These are phyloP conservation scores for Wickerhamomyces ciferrii DNA, from an alignment of 805 yeast species.

Conservation along the genomic window DNA sequence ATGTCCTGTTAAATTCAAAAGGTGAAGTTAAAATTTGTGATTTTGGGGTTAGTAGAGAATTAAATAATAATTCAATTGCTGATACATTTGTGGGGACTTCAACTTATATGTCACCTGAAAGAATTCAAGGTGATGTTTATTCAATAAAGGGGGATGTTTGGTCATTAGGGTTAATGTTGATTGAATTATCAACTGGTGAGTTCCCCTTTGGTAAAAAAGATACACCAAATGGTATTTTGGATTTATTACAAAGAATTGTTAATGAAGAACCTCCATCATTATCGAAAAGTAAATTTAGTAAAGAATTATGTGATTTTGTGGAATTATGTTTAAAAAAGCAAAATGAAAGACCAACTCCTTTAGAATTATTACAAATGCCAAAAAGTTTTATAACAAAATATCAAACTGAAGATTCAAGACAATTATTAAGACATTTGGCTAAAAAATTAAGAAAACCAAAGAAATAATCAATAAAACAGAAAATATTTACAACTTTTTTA, in stretches of 20 bases:
- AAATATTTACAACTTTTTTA: background rate
- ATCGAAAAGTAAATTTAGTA: conserved; percentile 34
- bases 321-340: conserved; percentile 72
- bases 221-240: conserved; percentile 82
- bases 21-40: conserved; percentile 93
- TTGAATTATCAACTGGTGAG: conserved; percentile 82
- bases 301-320: conserved; percentile 60
- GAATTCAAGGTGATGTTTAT: conserved; percentile 92
- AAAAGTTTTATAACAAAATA: conserved; percentile 25
- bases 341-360: conserved; percentile 62
- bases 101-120: conserved; percentile 95
- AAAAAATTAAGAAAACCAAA: conserved; percentile 23
- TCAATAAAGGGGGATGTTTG: conserved; percentile 96
- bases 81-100: conserved; percentile 98
- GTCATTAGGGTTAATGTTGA: conserved; percentile 89
- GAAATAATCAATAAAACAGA: background rate
- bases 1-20: conserved; percentile 78
- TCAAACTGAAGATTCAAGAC: conserved; percentile 25
- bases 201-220: conserved; percentile 69
- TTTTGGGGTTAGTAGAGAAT: conserved; percentile 92
- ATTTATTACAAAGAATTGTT: conserved; percentile 85
- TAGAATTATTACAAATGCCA: conserved; percentile 49
- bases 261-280: conserved; percentile 86
- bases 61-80: conserved; percentile 82
- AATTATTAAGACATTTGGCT: conserved; percentile 37